Conservation (phyloP, 768 basidiomycete species). For the Wakefieldia striispora region DNA sequence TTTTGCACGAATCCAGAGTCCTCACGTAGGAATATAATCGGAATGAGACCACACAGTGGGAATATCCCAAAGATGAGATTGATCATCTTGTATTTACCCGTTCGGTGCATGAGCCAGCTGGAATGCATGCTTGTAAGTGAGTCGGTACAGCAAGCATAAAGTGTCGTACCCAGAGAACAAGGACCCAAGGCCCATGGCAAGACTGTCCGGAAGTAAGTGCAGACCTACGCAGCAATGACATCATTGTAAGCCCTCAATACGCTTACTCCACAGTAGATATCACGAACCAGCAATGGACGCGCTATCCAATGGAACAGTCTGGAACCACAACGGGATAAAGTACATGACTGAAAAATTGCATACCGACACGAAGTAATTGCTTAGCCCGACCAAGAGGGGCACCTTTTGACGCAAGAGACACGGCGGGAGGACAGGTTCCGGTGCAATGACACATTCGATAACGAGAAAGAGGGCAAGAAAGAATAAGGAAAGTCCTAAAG, state of each 20-base stretch:
- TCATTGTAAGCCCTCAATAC: background rate
- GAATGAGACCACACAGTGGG: slow-evolving; percentile 43
- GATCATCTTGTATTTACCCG: slow-evolving; percentile 48
- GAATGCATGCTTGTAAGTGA: background rate
- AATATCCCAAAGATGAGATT: slow-evolving; percentile 48
- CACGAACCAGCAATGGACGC: slow-evolving; percentile 60
- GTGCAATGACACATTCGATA: slow-evolving; percentile 58
- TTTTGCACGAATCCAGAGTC: slow-evolving; percentile 21
- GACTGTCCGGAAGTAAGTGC: slow-evolving; percentile 49
- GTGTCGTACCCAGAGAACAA: slow-evolving; percentile 45
- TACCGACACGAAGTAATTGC: slow-evolving; percentile 69
- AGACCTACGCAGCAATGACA: slow-evolving; percentile 31
- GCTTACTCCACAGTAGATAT: background rate
- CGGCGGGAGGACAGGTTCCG: slow-evolving; percentile 70
- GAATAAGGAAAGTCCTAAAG: slow-evolving; percentile 41
- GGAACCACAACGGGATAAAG: slow-evolving; percentile 81
- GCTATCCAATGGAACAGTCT: slow-evolving; percentile 67
- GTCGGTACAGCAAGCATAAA: background rate
- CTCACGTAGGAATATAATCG: slow-evolving; percentile 31
- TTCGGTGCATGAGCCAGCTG: slow-evolving; percentile 49
- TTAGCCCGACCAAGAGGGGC: slow-evolving; percentile 65
- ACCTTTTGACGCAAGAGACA: slow-evolving; percentile 62
- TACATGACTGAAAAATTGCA: slow-evolving; percentile 78
- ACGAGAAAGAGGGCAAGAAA: slow-evolving; percentile 54
- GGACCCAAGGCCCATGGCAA: slow-evolving; percentile 49